Conservation (phyloP, 2,329 filamentous ascomycete species). For the Leptographium radiaticola region DNA sequence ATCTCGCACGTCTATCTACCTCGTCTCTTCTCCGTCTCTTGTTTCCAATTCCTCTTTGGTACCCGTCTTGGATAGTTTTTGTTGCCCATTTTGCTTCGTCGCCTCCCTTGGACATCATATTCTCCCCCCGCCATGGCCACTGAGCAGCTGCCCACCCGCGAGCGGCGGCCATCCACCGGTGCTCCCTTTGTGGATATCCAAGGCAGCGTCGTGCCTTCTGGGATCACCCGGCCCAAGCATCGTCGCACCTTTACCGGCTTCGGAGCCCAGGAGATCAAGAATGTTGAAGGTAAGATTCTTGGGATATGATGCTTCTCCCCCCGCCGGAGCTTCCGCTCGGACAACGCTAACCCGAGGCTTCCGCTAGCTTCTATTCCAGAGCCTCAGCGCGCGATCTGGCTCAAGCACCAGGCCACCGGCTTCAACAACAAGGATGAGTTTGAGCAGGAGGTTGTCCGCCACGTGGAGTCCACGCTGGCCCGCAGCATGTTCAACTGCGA, state of each 20-base stretch:
- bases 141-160: slow-evolving; percentile 37
- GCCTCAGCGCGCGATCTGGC: slow-evolving; percentile 71
- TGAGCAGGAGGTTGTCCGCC: slow-evolving; percentile 73
- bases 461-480: slow-evolving; percentile 92
- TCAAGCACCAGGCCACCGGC: slow-evolving; percentile 45
- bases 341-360: neutral
- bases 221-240: slow-evolving; percentile 83
- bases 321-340: neutral
- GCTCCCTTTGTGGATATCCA: slow-evolving; percentile 78
- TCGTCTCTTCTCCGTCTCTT: neutral
- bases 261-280: slow-evolving; percentile 82
- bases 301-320: neutral
- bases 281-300: slow-evolving; percentile 58
- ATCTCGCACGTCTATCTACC: neutral
- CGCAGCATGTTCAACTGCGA: slow-evolving; percentile 98
- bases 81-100: neutral
- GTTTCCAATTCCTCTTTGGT: neutral
- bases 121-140: slow-evolving; percentile 4
- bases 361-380: slow-evolving; percentile 65
- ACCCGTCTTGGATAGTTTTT: no score
- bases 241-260: slow-evolving; percentile 95
- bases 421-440: slow-evolving; percentile 78
- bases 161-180: slow-evolving; percentile 70
- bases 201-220: slow-evolving; percentile 74
- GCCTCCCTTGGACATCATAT: no score